These are phyloP conservation scores for Aspergillus texensis DNA, from an alignment of 2,329 filamentous ascomycete genomes.

Conservation along the genomic window DNA sequence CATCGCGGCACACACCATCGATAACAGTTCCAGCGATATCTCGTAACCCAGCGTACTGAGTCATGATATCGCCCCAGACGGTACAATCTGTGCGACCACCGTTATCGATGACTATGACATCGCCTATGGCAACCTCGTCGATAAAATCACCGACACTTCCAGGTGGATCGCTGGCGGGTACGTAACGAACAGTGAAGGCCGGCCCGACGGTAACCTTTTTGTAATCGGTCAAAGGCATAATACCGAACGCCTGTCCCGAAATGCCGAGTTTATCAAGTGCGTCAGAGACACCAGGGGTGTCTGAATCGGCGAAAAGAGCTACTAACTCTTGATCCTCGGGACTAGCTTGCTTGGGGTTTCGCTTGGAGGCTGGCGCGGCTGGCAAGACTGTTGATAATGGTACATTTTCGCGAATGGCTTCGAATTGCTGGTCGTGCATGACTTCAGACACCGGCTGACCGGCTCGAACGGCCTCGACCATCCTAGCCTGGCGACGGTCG, in stretches of 20 bases:
- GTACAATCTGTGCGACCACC: slow-evolving; percentile 38
- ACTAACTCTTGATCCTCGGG: slow-evolving; percentile 20
- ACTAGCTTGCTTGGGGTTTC: slow-evolving; percentile 14
- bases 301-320: slow-evolving; percentile 20
- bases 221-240: slow-evolving; percentile 30
- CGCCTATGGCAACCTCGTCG: slow-evolving; percentile 33
- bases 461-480: slow-evolving; percentile 23
- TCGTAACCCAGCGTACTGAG: slow-evolving; percentile 35
- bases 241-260: slow-evolving; percentile 19
- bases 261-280: slow-evolving; percentile 27
- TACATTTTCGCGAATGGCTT: slow-evolving; percentile 13
- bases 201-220: slow-evolving; percentile 33
- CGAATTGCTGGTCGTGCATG: slow-evolving; percentile 26
- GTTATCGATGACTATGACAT: slow-evolving; percentile 39
- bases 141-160: slow-evolving; percentile 38
- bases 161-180: slow-evolving; percentile 22
- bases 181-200: slow-evolving; percentile 38
- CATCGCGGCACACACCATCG: slow-evolving; percentile 37
- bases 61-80: slow-evolving; percentile 43
- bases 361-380: neutral
- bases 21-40: slow-evolving; percentile 38
- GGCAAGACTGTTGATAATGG: neutral
- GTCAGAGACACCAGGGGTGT: slow-evolving; percentile 25
- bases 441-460: slow-evolving; percentile 22
- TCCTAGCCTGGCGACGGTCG: slow-evolving; percentile 18